phyloP scores from a whole-genome alignment of 73 alveolate species.

The Diophrys appendiculata region DNA sequence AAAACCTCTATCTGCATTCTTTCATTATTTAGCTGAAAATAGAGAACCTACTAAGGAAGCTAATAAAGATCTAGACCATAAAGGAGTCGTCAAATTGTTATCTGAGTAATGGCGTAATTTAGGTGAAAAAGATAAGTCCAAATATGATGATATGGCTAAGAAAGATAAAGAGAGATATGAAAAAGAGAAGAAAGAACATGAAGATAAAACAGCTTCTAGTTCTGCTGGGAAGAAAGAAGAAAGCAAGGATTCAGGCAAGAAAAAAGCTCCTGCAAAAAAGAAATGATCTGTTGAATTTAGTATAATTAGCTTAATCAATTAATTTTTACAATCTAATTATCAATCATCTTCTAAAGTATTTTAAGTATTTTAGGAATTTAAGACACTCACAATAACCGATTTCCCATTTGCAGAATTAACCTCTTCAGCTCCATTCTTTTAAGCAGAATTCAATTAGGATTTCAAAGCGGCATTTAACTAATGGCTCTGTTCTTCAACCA shows the following conservation, averaged over 20 bases:
- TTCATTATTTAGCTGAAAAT: conserved; percentile 30
- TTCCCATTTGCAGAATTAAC: too few species aligned
- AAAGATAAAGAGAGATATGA: conserved; percentile 27
- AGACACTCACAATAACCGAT: neutral
- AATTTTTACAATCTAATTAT: too few species aligned
- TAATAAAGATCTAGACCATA: conserved; percentile 20
- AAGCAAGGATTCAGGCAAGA: too few species aligned
- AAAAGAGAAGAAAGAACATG: conserved; percentile 23
- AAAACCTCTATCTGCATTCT: conserved; percentile 53
- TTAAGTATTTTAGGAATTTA: neutral
- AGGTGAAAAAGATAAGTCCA: conserved; percentile 10
- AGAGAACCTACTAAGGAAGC: conserved; percentile 28
- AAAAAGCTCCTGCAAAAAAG: too few species aligned
- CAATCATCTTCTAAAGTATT: neutral
- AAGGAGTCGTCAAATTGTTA: conserved; percentile 22
- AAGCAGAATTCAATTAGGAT: too few species aligned
- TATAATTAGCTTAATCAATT: neutral
- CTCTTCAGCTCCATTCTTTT: too few species aligned
- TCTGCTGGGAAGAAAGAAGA: too few species aligned
- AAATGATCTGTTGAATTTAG: too few species aligned
- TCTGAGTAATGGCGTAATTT: conserved; percentile 50
- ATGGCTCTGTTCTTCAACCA: neutral
- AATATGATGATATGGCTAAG: conserved; percentile 22
- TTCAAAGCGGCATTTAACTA: too few species aligned
- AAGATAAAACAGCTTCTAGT: neutral